These are phyloP conservation scores for Fusarium mangiferae DNA, from an alignment of 2,329 filamentous ascomycete genomes.

Conservation along the genomic window DNA sequence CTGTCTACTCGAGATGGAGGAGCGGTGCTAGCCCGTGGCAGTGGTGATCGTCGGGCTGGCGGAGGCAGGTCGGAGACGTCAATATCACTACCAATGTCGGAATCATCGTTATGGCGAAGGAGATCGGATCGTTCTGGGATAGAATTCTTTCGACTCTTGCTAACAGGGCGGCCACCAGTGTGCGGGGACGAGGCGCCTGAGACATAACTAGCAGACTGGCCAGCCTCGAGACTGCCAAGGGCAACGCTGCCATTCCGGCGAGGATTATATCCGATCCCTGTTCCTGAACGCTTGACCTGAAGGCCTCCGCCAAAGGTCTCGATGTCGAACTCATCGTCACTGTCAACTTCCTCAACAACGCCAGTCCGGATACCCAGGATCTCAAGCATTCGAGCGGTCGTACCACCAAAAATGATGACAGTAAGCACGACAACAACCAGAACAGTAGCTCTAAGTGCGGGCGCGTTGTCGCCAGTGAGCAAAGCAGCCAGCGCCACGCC, in stretches of 20 bases:
- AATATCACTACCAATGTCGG: conserved; percentile 71
- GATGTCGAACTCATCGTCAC: conserved; percentile 98
- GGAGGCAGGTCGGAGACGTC: conserved; percentile 75
- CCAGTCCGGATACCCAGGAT: conserved; percentile 97
- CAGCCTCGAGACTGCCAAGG: conserved; percentile 61
- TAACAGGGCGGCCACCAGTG: conserved; percentile 55
- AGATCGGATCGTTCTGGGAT: conserved; percentile 66
- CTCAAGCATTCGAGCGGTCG: conserved; percentile 96
- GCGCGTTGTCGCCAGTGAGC: conserved; percentile 82
- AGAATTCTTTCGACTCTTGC: conserved; percentile 65
- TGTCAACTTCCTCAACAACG: conserved; percentile 96
- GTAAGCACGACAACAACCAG: conserved; percentile 96
- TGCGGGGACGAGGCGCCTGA: conserved; percentile 65
- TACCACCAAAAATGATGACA: conserved; percentile 98
- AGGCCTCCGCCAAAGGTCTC: conserved; percentile 77
- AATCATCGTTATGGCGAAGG: conserved; percentile 62
- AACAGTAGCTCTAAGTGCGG: conserved; percentile 91
- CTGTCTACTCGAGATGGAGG: conserved; percentile 43
- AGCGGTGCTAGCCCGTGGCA: conserved; percentile 43
- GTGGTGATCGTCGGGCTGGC: conserved; percentile 60
- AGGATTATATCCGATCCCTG: conserved; percentile 80
- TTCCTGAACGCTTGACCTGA: conserved; percentile 83
- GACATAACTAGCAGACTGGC: conserved; percentile 59
- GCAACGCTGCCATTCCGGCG: conserved; percentile 70
- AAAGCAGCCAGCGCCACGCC: conserved; percentile 94